A percentile compares a stretch with the other conserved stretches of the same genome.
These are phyloP conservation scores for Saccharomycopsis malanga DNA, from an alignment of 805 yeast species.

Conservation along the genomic window DNA sequence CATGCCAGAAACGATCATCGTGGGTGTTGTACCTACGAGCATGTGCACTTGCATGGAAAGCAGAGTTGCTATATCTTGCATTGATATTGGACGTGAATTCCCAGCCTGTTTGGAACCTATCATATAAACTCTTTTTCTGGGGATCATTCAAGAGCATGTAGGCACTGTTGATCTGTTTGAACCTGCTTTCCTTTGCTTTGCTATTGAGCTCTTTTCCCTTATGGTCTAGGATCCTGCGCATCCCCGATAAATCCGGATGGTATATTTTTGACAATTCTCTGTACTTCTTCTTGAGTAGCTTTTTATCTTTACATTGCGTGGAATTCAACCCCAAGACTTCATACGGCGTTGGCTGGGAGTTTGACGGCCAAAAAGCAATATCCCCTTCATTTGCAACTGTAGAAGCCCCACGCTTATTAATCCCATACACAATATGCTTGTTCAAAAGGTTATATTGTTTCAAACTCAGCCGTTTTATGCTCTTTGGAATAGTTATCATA, in stretches of 20 bases:
- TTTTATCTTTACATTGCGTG: constrained; percentile 25
- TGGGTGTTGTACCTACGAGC: constrained; percentile 2
- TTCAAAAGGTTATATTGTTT: too few relatives aligned
- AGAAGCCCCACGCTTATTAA: constrained; percentile 10
- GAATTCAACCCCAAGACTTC: constrained; percentile 36
- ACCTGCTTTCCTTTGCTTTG: constrained; percentile 30
- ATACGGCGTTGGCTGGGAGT: constrained; percentile 38
- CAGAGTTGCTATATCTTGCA: not conserved
- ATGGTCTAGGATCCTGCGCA: constrained; percentile 10
- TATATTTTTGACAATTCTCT: constrained; percentile 45
- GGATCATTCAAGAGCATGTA: constrained; percentile 32
- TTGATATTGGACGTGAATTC: constrained; percentile 20
- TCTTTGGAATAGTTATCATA: too few relatives aligned
- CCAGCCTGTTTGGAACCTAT: constrained; percentile 35
- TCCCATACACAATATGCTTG: too few relatives aligned
- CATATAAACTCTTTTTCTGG: constrained; percentile 28
- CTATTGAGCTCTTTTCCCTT: constrained; percentile 22
- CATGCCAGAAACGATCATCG: constrained; percentile 37
- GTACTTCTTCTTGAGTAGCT: constrained; percentile 33
- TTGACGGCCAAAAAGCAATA: constrained; percentile 31
- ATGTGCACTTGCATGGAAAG: not conserved
- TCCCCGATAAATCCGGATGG: constrained; percentile 41
- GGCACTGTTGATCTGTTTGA: constrained; percentile 33
- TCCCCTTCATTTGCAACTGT: constrained; percentile 3
- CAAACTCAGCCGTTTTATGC: too few relatives aligned